A percentile compares a stretch with the other conserved stretches of the same genome.
Conservation (phyloP, 73 alveolate genomes). For the Tetrahymena malaccensis region DNA sequence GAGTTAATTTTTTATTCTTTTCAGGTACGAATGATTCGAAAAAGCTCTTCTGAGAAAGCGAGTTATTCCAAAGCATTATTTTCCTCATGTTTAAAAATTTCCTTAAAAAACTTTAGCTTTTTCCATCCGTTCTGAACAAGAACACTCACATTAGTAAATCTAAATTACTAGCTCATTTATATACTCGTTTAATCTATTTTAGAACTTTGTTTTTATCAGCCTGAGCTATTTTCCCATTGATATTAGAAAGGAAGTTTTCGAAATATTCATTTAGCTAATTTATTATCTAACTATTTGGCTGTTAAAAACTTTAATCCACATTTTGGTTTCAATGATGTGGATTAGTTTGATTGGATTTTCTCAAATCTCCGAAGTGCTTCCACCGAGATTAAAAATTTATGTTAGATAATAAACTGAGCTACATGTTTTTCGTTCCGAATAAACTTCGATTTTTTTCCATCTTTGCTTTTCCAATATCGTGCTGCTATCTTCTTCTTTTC, state of each 20-base stretch:
- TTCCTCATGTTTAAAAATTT: background rate
- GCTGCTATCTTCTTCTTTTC: background rate
- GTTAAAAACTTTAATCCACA: background rate
- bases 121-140: background rate
- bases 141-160: background rate
- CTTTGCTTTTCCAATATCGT: background rate
- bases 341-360: background rate
- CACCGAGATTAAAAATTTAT: background rate
- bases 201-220: background rate
- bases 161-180: background rate
- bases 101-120: background rate
- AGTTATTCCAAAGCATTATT: background rate
- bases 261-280: background rate
- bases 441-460: background rate
- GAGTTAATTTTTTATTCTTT: background rate
- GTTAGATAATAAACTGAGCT: background rate
- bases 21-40: background rate
- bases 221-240: background rate
- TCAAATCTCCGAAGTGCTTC: conserved; percentile 1
- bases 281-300: background rate
- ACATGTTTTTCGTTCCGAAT: background rate
- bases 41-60: background rate
- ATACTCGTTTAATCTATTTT: background rate
- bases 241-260: background rate
- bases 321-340: background rate